Base-by-base conservation (phyloP, 108 stramenopile species). In the Cyclostephanos tholiformis region DNA sequence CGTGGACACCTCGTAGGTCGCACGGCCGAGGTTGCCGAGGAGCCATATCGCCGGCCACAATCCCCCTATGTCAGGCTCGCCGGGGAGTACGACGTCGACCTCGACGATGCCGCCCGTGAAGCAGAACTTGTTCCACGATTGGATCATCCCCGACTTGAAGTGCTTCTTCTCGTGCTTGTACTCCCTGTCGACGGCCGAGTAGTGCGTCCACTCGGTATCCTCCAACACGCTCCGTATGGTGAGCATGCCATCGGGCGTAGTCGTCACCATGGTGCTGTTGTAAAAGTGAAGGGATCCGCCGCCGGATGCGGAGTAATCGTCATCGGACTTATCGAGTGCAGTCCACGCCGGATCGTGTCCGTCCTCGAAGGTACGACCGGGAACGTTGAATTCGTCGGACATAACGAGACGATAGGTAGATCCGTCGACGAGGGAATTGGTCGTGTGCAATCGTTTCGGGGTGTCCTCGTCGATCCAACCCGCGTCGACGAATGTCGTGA, bases 31-130 rank as follows among this genome's bases (percentile, higher is more conserved):
- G 85, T 97, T 97, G 0, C 98, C 98, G 44, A 98, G 70, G 59
- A 99, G 83, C 98, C 98, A 99, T 52, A 97, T 78, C 9, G 97
- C 98, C 14, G 98, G 98, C 98, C 98, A 99, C 27, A 99, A 68
- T 9, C 97, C 51, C 60, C 79, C 71, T 56, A 95, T 85, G 74
- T 78, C 82, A 0, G 89, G 80, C 57, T 92, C 86, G 11, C 98
- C 98, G 2, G 98, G 98, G n/a, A 99, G 76, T 22, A 91, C 85
- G 6, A 95, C 89, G 73, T 89, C 87, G 35, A 97, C 90, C 79
- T 97, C 97, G 19, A 99, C 69, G 36, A 97, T 93, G 11, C 98
- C 98, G 44, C 98, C 98, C 12, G 96, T 96, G 71, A 97, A 99
- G 73, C 98, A 99, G 75, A 99, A 97, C 80, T 99, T 99, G 79